Evolutionary conservation across 2,329 filamentous ascomycete genomes (phyloP).

Genomic region (Colletotrichum sp.): DNA sequence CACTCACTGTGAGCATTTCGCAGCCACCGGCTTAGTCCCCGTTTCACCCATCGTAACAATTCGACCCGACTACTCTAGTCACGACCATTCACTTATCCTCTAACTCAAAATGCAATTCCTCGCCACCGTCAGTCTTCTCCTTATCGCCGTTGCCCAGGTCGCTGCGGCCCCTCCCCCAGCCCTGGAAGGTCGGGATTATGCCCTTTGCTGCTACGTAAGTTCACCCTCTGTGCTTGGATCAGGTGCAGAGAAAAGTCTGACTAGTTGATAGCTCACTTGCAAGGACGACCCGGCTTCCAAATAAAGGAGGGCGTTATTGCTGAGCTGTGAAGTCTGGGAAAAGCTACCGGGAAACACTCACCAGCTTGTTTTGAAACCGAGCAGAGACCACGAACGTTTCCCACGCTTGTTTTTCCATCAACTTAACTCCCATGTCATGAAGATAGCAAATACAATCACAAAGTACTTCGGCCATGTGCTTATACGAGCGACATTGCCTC

Average conservation of each 20-base stretch:
- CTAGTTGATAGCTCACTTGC: background rate
- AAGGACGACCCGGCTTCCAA: background rate
- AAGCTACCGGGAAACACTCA: background rate
- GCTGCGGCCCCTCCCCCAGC: background rate
- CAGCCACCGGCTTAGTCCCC: background rate
- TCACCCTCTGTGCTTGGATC: background rate
- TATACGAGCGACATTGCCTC: fast-evolving
- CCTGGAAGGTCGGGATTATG: background rate
- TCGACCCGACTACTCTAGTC: too few relatives aligned
- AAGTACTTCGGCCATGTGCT: fast-evolving
- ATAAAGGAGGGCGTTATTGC: background rate
- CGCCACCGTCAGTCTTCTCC: background rate
- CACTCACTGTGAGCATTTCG: background rate
- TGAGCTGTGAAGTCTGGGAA: background rate
- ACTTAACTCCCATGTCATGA: fast-evolving
- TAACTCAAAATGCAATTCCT: background rate
- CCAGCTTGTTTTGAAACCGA: background rate
- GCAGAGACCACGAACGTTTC: background rate
- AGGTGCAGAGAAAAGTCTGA: background rate
- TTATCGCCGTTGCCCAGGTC: background rate
- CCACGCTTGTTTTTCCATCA: fast-evolving
- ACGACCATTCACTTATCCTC: background rate
- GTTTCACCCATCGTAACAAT: too few relatives aligned
- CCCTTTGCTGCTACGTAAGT: background rate
- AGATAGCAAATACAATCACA: background rate